Base-by-base conservation (phyloP, 257 asterid genomes). In the Lycium barbarum region DNA sequence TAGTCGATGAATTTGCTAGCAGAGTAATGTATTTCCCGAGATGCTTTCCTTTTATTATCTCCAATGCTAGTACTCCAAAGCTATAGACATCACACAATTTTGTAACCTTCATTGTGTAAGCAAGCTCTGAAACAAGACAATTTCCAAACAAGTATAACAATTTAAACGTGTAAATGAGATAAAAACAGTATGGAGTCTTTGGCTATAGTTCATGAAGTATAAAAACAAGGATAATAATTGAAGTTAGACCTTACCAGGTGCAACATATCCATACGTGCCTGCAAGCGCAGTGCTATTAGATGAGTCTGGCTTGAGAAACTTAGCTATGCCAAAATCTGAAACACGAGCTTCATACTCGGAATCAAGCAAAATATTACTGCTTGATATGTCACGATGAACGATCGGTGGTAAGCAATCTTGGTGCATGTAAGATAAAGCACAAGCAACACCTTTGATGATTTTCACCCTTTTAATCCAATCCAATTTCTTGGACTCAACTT, bases 41-140 rank as follows among this genome's bases (percentile, higher is more conserved):
- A 82, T 82, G 66, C 3, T 81, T 62, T 81, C 76, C 84, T 20
- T 59, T 62, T 61, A 81, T 81, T 36, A 81, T 59, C 72, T 62
- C 84, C 49, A 81, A 81, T 36, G 33, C 76, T 58, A 62, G 3
- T 51, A 81, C 76, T 81, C 76, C 84, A 61, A 81, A 81, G 62
- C 84, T 62, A 22, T 81, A 81, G 17, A 81, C 76, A 43, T 81
- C 84, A 61, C 84, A 81, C 73, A n/a, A 61, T 59, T 62, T 15
- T 15, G 76, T 81, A 49, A 81, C 49, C 36, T 62, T 62, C 84
- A 81, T 81, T 81, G 76, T 62, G 36, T 81, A 62, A 0, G 84
- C 78, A 7, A 81, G 59, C 62, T 81, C 84, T 81, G 49, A 6
- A 71, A 43, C 22, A 62, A 81, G 2, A 81, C 7, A 22, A 7